These are phyloP conservation scores for Hypomyces rosellus DNA, from an alignment of 2,329 filamentous ascomycete genomes.

Conservation along the genomic window DNA sequence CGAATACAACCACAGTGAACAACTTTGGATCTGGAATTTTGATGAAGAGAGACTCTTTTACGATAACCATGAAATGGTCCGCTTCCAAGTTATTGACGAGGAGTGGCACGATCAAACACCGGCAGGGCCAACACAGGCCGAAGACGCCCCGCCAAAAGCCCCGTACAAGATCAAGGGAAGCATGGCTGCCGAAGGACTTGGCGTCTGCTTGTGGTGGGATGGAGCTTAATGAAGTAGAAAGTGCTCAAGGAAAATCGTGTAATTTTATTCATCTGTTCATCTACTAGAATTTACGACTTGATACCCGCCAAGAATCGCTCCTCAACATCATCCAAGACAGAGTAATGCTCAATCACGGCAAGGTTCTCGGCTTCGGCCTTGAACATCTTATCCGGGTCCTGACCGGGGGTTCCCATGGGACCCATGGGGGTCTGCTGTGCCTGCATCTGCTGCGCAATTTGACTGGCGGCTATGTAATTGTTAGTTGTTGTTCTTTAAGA, in stretches of 20 bases:
- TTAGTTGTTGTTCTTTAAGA: neutral
- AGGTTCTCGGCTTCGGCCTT: slow-evolving; percentile 88
- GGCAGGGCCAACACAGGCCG: slow-evolving; percentile 55
- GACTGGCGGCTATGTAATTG: slow-evolving; percentile 66
- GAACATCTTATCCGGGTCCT: slow-evolving; percentile 95
- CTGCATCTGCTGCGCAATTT: slow-evolving; percentile 86
- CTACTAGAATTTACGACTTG: slow-evolving; percentile 29
- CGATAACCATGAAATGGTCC: slow-evolving; percentile 82
- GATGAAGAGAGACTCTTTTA: slow-evolving; percentile 74
- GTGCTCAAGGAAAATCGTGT: slow-evolving; percentile 12
- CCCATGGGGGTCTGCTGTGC: slow-evolving; percentile 45
- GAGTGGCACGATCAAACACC: slow-evolving; percentile 87
- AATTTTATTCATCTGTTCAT: slow-evolving; percentile 17
- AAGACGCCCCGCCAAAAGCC: slow-evolving; percentile 56
- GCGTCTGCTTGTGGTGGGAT: slow-evolving; percentile 61
- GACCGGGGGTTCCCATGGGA: slow-evolving; percentile 77
- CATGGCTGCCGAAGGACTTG: slow-evolving; percentile 58
- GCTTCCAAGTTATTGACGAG: slow-evolving; percentile 80
- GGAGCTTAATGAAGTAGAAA: slow-evolving; percentile 16
- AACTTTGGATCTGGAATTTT: slow-evolving; percentile 78
- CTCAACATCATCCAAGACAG: slow-evolving; percentile 83
- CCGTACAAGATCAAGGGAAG: slow-evolving; percentile 64
- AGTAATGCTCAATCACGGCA: slow-evolving; percentile 90
- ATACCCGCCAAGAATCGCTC: slow-evolving; percentile 64
- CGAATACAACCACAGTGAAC: slow-evolving; percentile 67